These are phyloP conservation scores for Colletotrichum cordylinicola DNA, from an alignment of 2,329 filamentous ascomycete species.

Conservation along the genomic window DNA sequence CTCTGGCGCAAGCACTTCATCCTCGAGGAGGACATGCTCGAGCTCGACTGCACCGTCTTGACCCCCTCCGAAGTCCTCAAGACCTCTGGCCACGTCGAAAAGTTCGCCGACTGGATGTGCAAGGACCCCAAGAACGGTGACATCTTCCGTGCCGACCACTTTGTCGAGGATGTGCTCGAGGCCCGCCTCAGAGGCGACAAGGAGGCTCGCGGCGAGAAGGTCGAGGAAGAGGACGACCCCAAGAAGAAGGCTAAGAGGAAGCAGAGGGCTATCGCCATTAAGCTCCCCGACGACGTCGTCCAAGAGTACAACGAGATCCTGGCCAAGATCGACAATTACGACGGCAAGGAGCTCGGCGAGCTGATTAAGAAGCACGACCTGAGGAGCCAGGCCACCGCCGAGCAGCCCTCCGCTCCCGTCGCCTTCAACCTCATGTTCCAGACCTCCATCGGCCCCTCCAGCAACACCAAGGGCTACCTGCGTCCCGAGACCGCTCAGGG, in stretches of 20 bases:
- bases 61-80: conserved; percentile 94
- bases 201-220: conserved; percentile 84
- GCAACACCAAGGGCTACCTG: conserved; percentile 84
- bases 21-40: conserved; percentile 92
- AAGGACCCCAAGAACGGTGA: conserved; percentile 98
- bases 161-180: conserved; percentile 94
- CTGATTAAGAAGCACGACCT: conserved; percentile 93
- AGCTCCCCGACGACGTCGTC: conserved; percentile 85
- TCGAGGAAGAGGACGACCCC: conserved; percentile 71
- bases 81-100: conserved; percentile 95
- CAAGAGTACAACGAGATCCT: conserved; percentile 91
- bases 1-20: conserved; percentile 94
- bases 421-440: conserved; percentile 99
- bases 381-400: conserved; percentile 82
- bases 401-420: conserved; percentile 79
- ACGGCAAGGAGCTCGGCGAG: conserved; percentile 82
- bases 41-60: conserved; percentile 92
- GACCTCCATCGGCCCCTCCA: conserved; percentile 91
- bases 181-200: conserved; percentile 87
- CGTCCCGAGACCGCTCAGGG: conserved; percentile 97
- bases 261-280: conserved; percentile 78
- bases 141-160: conserved; percentile 93
- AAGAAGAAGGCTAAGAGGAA: conserved; percentile 90
- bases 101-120: conserved; percentile 99
- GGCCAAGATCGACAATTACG: conserved; percentile 94